phyloP scores from a whole-genome alignment of 2,329 filamentous ascomycete genomes.

The Pestalotiopsis sp. region DNA sequence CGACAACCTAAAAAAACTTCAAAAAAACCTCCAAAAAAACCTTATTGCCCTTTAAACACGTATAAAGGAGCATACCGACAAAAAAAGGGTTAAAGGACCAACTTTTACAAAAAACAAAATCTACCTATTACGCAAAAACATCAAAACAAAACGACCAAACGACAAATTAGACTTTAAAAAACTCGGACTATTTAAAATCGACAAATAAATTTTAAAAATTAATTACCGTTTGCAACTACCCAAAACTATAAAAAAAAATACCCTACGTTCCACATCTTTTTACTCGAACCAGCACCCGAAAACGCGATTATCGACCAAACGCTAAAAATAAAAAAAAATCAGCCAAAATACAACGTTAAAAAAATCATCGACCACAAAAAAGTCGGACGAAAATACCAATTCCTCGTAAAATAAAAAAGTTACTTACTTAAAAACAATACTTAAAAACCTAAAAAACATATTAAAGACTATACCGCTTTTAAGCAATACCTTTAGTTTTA shows the following conservation, averaged over 20 bases:
- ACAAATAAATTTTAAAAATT: neutral
- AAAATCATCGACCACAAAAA: slow-evolving; percentile 11
- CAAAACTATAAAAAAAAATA: neutral
- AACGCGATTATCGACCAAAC: neutral
- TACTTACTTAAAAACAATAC: slow-evolving; percentile 1
- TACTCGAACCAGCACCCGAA: neutral
- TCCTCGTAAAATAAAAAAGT: slow-evolving; percentile 12
- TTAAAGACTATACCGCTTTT: neutral
- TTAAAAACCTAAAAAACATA: neutral
- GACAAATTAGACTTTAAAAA: neutral
- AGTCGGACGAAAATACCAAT: slow-evolving; percentile 13
- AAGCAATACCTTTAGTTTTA: no score
- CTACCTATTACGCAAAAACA: neutral
- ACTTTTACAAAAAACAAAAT: slow-evolving; percentile 10
- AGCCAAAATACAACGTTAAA: slow-evolving; percentile 13
- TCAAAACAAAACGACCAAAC: neutral
- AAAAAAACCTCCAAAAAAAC: slow-evolving; percentile 11
- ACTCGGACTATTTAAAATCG: neutral
- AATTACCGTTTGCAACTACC: neutral
- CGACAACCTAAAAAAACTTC: slow-evolving; percentile 13
- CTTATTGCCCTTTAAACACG: neutral
- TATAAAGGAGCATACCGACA: neutral
- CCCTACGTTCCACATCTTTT: neutral
- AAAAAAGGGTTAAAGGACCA: slow-evolving; percentile 16
- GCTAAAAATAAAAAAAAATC: slow-evolving; percentile 11